Evolutionary conservation across 2,329 filamentous ascomycete genomes (phyloP).

Genomic region (Aspergillus floridensis): DNA sequence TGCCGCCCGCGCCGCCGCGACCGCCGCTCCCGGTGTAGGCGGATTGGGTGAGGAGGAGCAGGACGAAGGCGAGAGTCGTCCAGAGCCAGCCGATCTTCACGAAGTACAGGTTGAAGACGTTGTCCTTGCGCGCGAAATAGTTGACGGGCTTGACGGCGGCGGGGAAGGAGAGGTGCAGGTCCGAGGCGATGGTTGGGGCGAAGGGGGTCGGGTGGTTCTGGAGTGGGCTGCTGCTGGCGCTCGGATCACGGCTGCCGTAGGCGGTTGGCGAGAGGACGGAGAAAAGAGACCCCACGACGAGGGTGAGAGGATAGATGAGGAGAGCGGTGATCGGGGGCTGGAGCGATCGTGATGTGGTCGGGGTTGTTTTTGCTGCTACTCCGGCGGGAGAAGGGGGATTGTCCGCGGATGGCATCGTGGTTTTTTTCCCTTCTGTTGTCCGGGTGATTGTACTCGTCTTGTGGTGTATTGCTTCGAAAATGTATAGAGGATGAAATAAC

Average conservation of each 20-base stretch:
- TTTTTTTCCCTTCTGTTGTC: background rate
- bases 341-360: slow-evolving; percentile 4
- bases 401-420: slow-evolving; percentile 9
- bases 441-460: background rate
- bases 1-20: background rate
- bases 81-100: slow-evolving; percentile 96
- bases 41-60: slow-evolving; percentile 69
- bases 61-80: slow-evolving; percentile 71
- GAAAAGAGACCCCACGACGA: slow-evolving; percentile 80
- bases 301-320: slow-evolving; percentile 70
- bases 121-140: slow-evolving; percentile 93
- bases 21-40: slow-evolving; percentile 29
- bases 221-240: slow-evolving; percentile 21
- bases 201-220: slow-evolving; percentile 60
- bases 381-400: background rate
- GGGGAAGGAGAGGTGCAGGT: slow-evolving; percentile 25
- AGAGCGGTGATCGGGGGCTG: slow-evolving; percentile 49
- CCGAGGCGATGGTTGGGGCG: slow-evolving; percentile 29
- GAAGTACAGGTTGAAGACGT: slow-evolving; percentile 88
- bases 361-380: background rate
- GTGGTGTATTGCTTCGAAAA: background rate
- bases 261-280: slow-evolving; percentile 71
- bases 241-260: slow-evolving; percentile 39
- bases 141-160: slow-evolving; percentile 32
- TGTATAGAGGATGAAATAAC: background rate